Evolutionary conservation across 805 yeast species (phyloP).

Genomic region (Ogataea pignaliae): DNA sequence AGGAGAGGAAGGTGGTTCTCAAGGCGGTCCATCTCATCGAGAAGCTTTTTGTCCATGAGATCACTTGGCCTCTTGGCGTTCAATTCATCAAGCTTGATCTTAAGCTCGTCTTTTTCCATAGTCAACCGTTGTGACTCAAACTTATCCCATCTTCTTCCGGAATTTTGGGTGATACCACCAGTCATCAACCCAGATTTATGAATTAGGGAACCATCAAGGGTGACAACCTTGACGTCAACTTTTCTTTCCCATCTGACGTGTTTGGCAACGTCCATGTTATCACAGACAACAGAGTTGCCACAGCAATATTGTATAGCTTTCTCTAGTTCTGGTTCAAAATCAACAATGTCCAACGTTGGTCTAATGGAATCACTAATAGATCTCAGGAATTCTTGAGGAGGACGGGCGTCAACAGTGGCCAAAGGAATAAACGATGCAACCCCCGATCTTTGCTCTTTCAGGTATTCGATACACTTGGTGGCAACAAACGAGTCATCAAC

Average conservation of each 20-base stretch:
- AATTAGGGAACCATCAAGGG: slow-evolving; percentile 80
- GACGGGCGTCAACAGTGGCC: slow-evolving; percentile 61
- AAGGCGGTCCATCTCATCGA: slow-evolving; percentile 48
- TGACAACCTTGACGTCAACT: slow-evolving; percentile 62
- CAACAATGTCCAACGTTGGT: slow-evolving; percentile 72
- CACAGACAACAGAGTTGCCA: slow-evolving; percentile 76
- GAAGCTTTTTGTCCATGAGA: slow-evolving; percentile 49
- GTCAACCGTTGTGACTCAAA: slow-evolving; percentile 54
- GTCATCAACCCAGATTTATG: slow-evolving; percentile 89
- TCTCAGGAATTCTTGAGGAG: slow-evolving; percentile 52
- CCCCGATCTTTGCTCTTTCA: slow-evolving; percentile 84
- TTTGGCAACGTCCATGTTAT: slow-evolving; percentile 63
- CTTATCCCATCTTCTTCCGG: slow-evolving; percentile 68
- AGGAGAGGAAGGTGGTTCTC: slow-evolving; percentile 32
- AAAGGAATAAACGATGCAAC: slow-evolving; percentile 84
- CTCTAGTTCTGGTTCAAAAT: slow-evolving; percentile 62
- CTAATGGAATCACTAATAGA: slow-evolving; percentile 48
- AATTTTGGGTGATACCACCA: slow-evolving; percentile 66
- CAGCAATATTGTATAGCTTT: slow-evolving; percentile 77
- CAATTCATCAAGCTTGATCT: slow-evolving; percentile 39
- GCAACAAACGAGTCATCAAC: slow-evolving; percentile 76
- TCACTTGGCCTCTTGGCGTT: slow-evolving; percentile 47
- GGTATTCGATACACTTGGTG: slow-evolving; percentile 67
- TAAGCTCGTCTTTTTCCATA: slow-evolving; percentile 46
- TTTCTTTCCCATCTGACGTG: slow-evolving; percentile 62